Evolutionary conservation across 2,329 filamentous ascomycete genomes (phyloP), one percentile per base, ranked within the genome.

Genomic region (Fusarium burgessii): DNA sequence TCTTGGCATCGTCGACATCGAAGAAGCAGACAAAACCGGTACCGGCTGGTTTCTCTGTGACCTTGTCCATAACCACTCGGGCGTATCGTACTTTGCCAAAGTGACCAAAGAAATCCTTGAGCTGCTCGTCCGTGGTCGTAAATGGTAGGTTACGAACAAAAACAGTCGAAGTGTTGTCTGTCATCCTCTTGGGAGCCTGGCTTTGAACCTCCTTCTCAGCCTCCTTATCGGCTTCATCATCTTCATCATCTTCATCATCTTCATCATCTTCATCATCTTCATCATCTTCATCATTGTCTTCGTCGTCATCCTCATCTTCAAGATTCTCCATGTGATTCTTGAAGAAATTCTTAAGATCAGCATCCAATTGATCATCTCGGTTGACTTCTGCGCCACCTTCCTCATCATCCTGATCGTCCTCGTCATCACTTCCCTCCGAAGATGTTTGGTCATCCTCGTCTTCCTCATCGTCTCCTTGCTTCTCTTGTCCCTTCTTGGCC

Each of bases 91-190:
- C 85, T n/a, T 87, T 88, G 29, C 96, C 97, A 76, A 99, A 98
- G 76, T 91, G 86, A n/a, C 85, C 84, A 77, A 99, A 99, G 79
- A 98, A 95, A 54, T 91, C 87, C 78, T 95, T 92, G 46, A 99
- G 88, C 51, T 90, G 87, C 55, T 94, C 91, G 75, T 99, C 95
- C 20, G 92, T 92, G 45, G 90, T 91, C 4, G 92, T 94, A 80
- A 97, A 99, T 1, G 97, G 95, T 15, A 99, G 84, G 78, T 99
- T 99, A 72, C 96, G 93, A 75, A 99, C 88, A 82, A 99, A 99
- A 17, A 98, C 82, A 0, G 95, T 98, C 38, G 89, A 89, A 4
- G 89, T 89, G 75, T 93, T 93, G 78, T 92, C 75, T 17, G 75
- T 77, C 47, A 49, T 77, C 43, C 62, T 73, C 43, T 74, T 75